Base-by-base conservation (phyloP, 352 stramenopile genomes). In the Phytophthora europaea region DNA sequence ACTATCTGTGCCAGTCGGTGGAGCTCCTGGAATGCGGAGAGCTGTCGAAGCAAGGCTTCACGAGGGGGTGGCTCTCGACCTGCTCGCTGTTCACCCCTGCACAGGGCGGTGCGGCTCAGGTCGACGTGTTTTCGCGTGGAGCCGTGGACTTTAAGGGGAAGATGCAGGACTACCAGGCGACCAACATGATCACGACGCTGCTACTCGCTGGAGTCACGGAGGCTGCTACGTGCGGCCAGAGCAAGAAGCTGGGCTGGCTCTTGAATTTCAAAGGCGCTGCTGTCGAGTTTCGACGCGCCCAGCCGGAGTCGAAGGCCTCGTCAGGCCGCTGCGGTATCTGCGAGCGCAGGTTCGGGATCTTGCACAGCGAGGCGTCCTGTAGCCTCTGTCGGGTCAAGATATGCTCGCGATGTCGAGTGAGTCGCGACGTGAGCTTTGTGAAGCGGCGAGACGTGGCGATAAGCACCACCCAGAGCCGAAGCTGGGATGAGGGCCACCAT, bases 201-300 rank as follows among this genome's bases (percentile, higher is more conserved):
- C 26, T 78, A 62, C 62, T 83, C 6, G 51, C 57, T 15, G 50
- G 61, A 2, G 28, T 79, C 13, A 47, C 65, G 50, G 86, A 88
- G 20, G 69, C 73, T 8, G 79, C 86, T 10, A 71, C 61, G n/a
- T 90, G 84, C 38, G 76, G 82, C 0, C 83, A 91, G 61, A 87
- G 66, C 63, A 87, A 84, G 69, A 93, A 93, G 26, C 67, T 93
- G 31, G 64, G 71, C 45, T 88, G 82, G 76, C 22, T 87, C 31
- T 28, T 87, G 1, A 62, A 69, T 26, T 72, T 60, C 26, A 65
- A 77, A 23, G 57, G 50, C 18, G 56, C 70, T 2, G 52, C 73
- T 18, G 54, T 40, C 2, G 61, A 76, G 53, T 75, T 77, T 16
- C 68, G 64, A 47, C 61, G 59, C 13, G 52, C 62, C 16, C 65